These are phyloP conservation scores for Phytophthora sansomeana DNA, from an alignment of 352 stramenopile genomes.

Conservation along the genomic window DNA sequence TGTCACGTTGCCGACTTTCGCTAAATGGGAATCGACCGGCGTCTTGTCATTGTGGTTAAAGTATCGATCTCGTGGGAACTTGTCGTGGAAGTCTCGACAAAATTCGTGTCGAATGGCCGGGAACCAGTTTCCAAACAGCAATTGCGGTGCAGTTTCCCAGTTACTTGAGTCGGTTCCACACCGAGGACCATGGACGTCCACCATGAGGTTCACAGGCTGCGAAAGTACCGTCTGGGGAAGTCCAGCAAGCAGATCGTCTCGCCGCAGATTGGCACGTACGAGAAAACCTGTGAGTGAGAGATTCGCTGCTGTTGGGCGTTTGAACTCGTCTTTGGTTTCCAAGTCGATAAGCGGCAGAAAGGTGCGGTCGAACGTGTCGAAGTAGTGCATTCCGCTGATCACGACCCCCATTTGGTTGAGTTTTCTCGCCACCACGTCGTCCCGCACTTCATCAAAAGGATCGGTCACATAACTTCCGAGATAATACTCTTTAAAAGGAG, in stretches of 20 bases:
- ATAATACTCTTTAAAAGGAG: conserved; percentile 40
- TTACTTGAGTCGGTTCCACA: conserved; percentile 19
- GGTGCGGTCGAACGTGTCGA: conserved; percentile 25
- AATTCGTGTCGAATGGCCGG: conserved; percentile 35
- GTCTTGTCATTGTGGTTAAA: conserved; percentile 18
- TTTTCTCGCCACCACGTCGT: conserved; percentile 27
- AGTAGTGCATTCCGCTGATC: conserved; percentile 31
- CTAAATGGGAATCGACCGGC: conserved; percentile 33
- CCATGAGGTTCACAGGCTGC: conserved; percentile 41
- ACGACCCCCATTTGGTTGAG: conserved; percentile 37
- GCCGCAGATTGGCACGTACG: conserved; percentile 27
- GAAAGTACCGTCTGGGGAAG: conserved; percentile 17
- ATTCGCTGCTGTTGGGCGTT: conserved; percentile 6
- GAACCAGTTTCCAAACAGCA: conserved; percentile 36
- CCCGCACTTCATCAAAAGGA: conserved; percentile 32
- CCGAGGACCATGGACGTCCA: conserved; percentile 38
- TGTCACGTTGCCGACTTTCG: conserved; percentile 28
- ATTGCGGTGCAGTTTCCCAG: conserved; percentile 27
- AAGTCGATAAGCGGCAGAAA: conserved; percentile 23
- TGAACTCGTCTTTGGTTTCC: conserved; percentile 13
- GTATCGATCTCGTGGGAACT: conserved; percentile 31
- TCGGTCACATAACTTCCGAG: conserved; percentile 36
- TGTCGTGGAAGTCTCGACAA: conserved; percentile 30
- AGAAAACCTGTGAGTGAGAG: conserved; percentile 26
- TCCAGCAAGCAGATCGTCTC: conserved; percentile 8